Percentiles rank a stretch among this genome's conserved stretches.
Conservation (phyloP, 306 rosid species). For the Chamaecrista fasciculata region DNA sequence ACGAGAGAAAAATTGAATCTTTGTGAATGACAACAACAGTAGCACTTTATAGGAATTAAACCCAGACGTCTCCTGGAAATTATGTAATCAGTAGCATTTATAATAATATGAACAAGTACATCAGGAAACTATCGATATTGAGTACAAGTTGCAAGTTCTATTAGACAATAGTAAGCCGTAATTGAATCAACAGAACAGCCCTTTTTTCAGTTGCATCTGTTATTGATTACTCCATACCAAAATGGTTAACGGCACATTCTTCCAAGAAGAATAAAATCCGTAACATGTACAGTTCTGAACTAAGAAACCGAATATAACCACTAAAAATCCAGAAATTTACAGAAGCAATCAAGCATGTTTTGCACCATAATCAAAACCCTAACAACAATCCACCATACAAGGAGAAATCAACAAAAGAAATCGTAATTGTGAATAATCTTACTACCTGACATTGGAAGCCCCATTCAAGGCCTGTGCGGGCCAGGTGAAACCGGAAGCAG, state of each 20-base stretch:
- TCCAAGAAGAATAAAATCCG: neutral
- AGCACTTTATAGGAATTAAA: too few species aligned
- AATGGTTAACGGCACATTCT: neutral
- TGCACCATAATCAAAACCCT: constrained; percentile 25
- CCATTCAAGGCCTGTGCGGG: constrained; percentile 49
- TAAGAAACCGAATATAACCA: constrained; percentile 9
- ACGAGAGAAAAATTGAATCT: too few species aligned
- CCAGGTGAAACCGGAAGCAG: constrained; percentile 66
- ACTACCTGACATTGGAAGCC: constrained; percentile 58
- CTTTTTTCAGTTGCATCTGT: neutral
- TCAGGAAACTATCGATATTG: neutral
- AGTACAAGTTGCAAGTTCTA: constrained; percentile 9
- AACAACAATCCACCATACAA: neutral
- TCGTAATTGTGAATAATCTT: constrained; percentile 19
- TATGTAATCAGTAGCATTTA: constrained; percentile 17
- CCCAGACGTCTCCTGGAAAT: too few species aligned
- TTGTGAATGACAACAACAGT: too few species aligned
- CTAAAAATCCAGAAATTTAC: neutral
- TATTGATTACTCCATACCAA: neutral
- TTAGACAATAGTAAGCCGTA: constrained; percentile 14
- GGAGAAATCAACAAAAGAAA: neutral
- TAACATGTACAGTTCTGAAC: neutral
- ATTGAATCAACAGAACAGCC: neutral
- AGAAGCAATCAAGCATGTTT: neutral
- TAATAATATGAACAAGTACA: neutral